Evolutionary conservation across 331 rosid species (phyloP).

Genomic region (Malus hybrid): DNA sequence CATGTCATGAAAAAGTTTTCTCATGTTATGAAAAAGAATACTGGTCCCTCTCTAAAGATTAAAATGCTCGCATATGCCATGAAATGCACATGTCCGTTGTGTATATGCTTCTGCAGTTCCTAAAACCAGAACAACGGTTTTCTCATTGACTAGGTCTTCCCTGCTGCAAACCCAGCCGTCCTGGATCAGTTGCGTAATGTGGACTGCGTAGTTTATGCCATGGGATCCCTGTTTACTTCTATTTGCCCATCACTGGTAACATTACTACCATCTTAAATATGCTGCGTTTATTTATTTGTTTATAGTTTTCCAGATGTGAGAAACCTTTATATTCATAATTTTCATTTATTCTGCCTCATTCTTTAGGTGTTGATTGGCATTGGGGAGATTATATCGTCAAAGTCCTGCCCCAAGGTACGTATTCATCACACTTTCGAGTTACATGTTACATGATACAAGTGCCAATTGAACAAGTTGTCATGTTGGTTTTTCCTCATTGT

Average conservation of each 20-base stretch:
- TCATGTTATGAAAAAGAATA: background rate
- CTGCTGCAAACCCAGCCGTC: slow-evolving; percentile 55
- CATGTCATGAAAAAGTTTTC: no score
- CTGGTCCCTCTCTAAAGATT: background rate
- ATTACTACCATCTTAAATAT: slow-evolving; percentile 6
- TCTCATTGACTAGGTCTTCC: slow-evolving; percentile 66
- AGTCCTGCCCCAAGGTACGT: slow-evolving; percentile 84
- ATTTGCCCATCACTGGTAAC: slow-evolving; percentile 89
- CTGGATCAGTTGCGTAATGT: slow-evolving; percentile 65
- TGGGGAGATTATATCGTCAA: slow-evolving; percentile 83
- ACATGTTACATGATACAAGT: slow-evolving; percentile 6
- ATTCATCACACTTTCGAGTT: slow-evolving; percentile 7
- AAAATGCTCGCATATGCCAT: background rate
- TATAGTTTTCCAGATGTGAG: background rate
- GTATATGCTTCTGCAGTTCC: slow-evolving; percentile 2
- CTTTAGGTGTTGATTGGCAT: slow-evolving; percentile 74
- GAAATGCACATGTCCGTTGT: background rate
- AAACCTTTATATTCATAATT: background rate
- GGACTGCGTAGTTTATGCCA: slow-evolving; percentile 85
- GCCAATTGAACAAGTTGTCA: slow-evolving; percentile 5
- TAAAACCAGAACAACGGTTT: slow-evolving; percentile 9
- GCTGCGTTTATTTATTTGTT: background rate
- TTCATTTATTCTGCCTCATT: slow-evolving; percentile 11
- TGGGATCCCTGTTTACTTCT: slow-evolving; percentile 95
- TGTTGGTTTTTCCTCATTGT: slow-evolving; percentile 6